A percentile compares a stretch with the other conserved stretches of the same genome.
Conservation (phyloP, 768 basidiomycete species). For the Suillus occidentalis region DNA sequence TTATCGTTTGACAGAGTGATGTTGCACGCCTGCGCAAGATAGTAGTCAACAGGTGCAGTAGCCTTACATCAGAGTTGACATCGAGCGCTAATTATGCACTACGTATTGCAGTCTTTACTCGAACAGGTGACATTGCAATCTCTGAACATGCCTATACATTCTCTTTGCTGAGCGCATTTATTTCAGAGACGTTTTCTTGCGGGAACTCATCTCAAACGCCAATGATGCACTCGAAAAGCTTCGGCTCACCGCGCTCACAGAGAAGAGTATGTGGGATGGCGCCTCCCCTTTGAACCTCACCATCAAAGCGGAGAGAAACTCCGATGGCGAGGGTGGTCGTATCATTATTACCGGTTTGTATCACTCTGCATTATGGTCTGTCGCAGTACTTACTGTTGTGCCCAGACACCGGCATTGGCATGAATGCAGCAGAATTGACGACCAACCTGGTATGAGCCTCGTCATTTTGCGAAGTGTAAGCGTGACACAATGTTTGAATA, state of each 20-base stretch:
- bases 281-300: constrained; percentile 84
- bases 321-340: constrained; percentile 66
- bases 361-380: background rate
- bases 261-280: constrained; percentile 70
- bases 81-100: background rate
- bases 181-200: constrained; percentile 75
- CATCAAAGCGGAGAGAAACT: constrained; percentile 70
- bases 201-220: constrained; percentile 90
- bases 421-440: constrained; percentile 88
- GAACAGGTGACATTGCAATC: constrained; percentile 51
- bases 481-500: constrained; percentile 2
- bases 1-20: constrained; percentile 63
- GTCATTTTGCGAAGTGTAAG: background rate
- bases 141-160: background rate
- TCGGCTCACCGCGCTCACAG: constrained; percentile 78
- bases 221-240: constrained; percentile 98
- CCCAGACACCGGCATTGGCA: constrained; percentile 93
- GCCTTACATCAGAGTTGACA: constrained; percentile 3
- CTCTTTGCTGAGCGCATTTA: constrained; percentile 7
- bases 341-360: constrained; percentile 70
- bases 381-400: constrained; percentile 7
- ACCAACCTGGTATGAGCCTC: constrained; percentile 57
- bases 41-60: constrained; percentile 78
- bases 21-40: constrained; percentile 91
- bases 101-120: constrained; percentile 67